Evolutionary conservation across 2,329 filamentous ascomycete species (phyloP), one percentile per base, ranked within the genome.

Genomic region (Sordariomycetes sp.): DNA sequence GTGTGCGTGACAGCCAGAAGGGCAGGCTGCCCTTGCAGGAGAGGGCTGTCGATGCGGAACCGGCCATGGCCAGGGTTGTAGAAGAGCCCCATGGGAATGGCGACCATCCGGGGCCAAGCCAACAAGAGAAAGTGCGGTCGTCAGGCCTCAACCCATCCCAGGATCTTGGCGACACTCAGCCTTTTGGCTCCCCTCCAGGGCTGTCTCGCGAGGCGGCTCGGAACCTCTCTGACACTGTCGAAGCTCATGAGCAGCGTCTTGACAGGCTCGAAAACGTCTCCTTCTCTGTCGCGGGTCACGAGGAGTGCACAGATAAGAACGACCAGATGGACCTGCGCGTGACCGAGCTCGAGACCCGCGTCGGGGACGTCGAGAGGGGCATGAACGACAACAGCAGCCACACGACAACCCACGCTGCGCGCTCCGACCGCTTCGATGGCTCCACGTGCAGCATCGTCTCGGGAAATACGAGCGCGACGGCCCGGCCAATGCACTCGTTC

Each of bases 241-340:
- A 79, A 59, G 77, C 79, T 20, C 81, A 90, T 60, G 82, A 83
- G 43, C 76, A 80, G 57, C 83, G 89, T 1, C 69, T 93, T 14
- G 85, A 89, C 54, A 74, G 76, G 58, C 75, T 92, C 6, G 89
- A 93, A 69, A 88, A 79, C 55, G 75, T 80, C 1, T 90, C 87
- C 0, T 89, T 90, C 65, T 82, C 83, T 25, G 77, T 81, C 51
- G 76, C 79, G 20, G 79, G 79, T n/a, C 79, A 87, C 54, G 87
- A 90, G 24, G 85, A 88, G 43, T 81, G 88, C 54, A 75, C 84
- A 20, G 86, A 89, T 22, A 83, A 80, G 58, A 79, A 88, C 64
- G 87, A 90, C 37, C 72, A 82, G 54, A 69, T 82, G 52, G 88
- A 91, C 62, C 76, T 84, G 10, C 81, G 87, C 24, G 74, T 91